Evolutionary conservation across 2,329 filamentous ascomycete species (phyloP).

Genomic region (Cladophialophora carrionii): DNA sequence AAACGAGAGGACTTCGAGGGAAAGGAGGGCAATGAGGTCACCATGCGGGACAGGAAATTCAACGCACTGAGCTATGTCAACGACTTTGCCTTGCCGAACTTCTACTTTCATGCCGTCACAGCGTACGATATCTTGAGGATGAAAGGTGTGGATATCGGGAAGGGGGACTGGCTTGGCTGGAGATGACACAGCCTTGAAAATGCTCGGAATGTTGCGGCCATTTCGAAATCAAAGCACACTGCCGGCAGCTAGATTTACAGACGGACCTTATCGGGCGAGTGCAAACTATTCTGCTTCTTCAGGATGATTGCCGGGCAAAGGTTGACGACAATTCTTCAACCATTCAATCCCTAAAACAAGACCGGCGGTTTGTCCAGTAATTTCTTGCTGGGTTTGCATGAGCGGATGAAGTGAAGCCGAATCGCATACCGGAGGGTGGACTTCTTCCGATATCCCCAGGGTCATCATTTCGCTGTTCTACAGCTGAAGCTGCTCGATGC

Average conservation of each 20-base stretch:
- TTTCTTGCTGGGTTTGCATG: neutral
- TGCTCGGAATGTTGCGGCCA: neutral
- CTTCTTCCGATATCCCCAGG: neutral
- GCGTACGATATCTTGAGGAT: conserved; percentile 65
- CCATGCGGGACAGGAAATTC: conserved; percentile 48
- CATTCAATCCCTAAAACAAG: neutral
- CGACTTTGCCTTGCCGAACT: conserved; percentile 60
- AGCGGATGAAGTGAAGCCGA: neutral
- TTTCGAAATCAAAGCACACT: neutral
- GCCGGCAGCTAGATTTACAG: neutral
- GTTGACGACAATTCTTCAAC: neutral
- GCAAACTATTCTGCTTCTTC: neutral
- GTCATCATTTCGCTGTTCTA: neutral
- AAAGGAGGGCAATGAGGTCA: conserved; percentile 48
- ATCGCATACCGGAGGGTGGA: neutral
- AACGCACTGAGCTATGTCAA: conserved; percentile 53
- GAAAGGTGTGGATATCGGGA: conserved; percentile 65
- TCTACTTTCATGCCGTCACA: conserved; percentile 66
- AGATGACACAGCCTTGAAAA: neutral
- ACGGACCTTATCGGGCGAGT: neutral
- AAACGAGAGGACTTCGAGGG: conserved; percentile 51
- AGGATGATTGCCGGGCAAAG: neutral
- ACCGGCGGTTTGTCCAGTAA: neutral
- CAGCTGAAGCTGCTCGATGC: neutral
- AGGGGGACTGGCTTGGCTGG: conserved; percentile 58